Evolutionary conservation across 257 asterid genomes (phyloP).

Genomic region (Prunella vulgaris): DNA sequence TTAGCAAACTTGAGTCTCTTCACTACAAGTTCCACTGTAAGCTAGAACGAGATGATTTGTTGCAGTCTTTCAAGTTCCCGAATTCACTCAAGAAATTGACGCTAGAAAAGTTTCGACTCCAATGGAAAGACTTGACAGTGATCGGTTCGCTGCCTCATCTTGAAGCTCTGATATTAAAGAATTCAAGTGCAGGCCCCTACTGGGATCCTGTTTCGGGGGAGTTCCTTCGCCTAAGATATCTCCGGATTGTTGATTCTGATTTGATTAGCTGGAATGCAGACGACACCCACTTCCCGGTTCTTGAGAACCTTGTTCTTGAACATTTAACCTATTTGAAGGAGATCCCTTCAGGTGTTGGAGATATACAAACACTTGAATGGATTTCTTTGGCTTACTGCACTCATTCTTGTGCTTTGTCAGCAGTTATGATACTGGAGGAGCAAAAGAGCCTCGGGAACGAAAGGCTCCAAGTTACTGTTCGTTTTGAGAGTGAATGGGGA

Average conservation of each 20-base stretch:
- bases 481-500: neutral
- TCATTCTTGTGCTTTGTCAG: neutral
- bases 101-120: neutral
- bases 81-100: neutral
- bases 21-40: too few species aligned
- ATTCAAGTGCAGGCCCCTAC: neutral
- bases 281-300: neutral
- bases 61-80: neutral
- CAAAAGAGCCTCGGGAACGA: neutral
- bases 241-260: neutral
- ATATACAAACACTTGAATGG: neutral
- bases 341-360: neutral
- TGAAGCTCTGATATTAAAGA: neutral
- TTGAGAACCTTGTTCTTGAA: neutral
- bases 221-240: neutral
- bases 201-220: constrained; percentile 2
- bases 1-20: neutral
- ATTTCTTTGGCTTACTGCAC: neutral
- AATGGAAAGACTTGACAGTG: neutral
- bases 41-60: neutral
- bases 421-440: neutral
- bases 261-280: neutral
- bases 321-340: neutral
- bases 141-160: neutral
- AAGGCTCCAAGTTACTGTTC: neutral